phyloP scores from a whole-genome alignment of 208 protist genomes.

The Naegleria lovaniensis region DNA sequence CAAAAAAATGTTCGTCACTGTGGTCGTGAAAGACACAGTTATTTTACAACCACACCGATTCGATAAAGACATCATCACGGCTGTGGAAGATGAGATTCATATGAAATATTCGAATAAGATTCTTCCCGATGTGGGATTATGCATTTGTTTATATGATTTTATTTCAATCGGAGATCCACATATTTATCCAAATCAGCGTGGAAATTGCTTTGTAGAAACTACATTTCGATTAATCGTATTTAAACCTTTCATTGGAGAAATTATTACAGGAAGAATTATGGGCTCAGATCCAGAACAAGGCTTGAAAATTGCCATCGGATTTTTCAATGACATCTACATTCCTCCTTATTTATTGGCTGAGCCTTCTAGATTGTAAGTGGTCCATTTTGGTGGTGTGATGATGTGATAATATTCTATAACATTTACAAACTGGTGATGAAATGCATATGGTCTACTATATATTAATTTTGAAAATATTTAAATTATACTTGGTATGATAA shows the following conservation, averaged over 20 bases:
- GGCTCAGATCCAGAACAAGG: constrained; percentile 11
- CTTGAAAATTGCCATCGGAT: constrained; percentile 21
- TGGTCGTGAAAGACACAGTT: constrained; percentile 22
- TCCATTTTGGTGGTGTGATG: too few species aligned
- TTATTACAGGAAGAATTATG: constrained; percentile 34
- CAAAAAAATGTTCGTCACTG: constrained; percentile 32
- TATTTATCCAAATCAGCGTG: constrained; percentile 35
- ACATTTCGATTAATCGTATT: constrained; percentile 35
- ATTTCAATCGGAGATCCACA: constrained; percentile 26
- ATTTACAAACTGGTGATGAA: too few species aligned
- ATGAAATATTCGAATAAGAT: constrained; percentile 34
- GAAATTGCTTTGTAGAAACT: constrained; percentile 15
- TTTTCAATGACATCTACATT: constrained; percentile 33
- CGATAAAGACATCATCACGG: constrained; percentile 23
- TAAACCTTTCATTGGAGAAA: constrained; percentile 35
- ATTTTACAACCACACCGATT: constrained; percentile 26
- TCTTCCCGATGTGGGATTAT: constrained; percentile 35
- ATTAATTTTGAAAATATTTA: background rate
- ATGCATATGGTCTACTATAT: too few species aligned
- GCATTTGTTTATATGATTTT: constrained; percentile 35
- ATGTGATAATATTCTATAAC: too few species aligned
- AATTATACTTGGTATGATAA: too few species aligned
- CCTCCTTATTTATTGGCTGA: constrained; percentile 26
- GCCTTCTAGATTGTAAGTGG: background rate
- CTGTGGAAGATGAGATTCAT: constrained; percentile 30